Evolutionary conservation across 768 basidiomycete species (phyloP).

Genomic region (Astraeus odoratus): DNA sequence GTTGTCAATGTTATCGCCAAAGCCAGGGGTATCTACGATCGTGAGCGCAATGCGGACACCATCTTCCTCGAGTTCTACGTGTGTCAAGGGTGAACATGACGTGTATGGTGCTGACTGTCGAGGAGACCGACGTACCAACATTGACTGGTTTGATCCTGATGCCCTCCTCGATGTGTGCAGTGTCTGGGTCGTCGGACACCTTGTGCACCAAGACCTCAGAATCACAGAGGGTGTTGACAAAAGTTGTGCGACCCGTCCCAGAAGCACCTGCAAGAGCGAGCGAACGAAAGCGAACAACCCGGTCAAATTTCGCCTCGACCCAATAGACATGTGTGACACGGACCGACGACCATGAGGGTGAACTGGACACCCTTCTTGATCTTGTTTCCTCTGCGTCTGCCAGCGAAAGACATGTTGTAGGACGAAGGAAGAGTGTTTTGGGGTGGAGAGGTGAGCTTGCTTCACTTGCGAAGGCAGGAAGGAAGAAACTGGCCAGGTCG

Average conservation of each 20-base stretch:
- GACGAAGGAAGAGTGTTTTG: constrained; percentile 10
- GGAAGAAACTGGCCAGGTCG: constrained; percentile 25
- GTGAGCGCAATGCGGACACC: constrained; percentile 97
- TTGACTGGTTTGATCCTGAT: constrained; percentile 93
- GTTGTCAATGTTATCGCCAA: constrained; percentile 98
- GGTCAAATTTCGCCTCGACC: not conserved
- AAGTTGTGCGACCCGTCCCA: constrained; percentile 95
- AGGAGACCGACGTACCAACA: constrained; percentile 51
- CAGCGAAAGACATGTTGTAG: constrained; percentile 71
- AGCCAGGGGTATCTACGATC: constrained; percentile 97
- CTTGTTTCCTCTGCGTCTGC: constrained; percentile 85
- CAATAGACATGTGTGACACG: constrained; percentile 25
- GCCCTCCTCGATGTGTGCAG: constrained; percentile 90
- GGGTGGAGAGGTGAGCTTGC: constrained; percentile 12
- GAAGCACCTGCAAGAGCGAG: constrained; percentile 87
- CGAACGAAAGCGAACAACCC: constrained; percentile 7
- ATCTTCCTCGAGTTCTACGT: constrained; percentile 93
- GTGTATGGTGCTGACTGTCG: not conserved
- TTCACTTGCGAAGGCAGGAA: constrained; percentile 25
- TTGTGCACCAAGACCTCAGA: constrained; percentile 87
- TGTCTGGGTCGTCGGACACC: constrained; percentile 73
- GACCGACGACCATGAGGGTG: constrained; percentile 96
- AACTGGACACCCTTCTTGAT: constrained; percentile 99
- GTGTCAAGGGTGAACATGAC: constrained; percentile 1
- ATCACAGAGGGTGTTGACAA: constrained; percentile 99